Evolutionary conservation across 768 basidiomycete genomes (phyloP).

Genomic region (Tephrocybe sp.): DNA sequence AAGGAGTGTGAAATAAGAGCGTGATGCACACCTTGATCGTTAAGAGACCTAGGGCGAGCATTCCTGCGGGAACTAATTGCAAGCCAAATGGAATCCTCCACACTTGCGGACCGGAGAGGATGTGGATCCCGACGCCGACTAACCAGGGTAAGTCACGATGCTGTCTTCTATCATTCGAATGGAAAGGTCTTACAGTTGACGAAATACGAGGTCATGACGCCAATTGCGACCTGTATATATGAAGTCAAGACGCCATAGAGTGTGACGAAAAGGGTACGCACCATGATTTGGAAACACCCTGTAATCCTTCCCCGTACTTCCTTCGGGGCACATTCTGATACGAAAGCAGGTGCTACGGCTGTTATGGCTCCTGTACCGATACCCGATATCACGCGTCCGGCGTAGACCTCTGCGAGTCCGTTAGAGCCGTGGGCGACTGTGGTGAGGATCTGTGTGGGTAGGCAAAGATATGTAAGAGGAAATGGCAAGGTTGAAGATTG

Average conservation of each 20-base stretch:
- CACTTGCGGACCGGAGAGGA: slow-evolving; percentile 42
- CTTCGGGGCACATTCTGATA: slow-evolving; percentile 86
- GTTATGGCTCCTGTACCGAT: slow-evolving; percentile 81
- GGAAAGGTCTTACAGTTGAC: slow-evolving; percentile 56
- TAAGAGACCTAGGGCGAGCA: slow-evolving; percentile 64
- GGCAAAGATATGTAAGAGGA: no score
- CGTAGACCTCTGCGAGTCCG: slow-evolving; percentile 74
- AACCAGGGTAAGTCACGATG: not conserved
- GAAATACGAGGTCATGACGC: slow-evolving; percentile 85
- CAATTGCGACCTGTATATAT: slow-evolving; percentile 52
- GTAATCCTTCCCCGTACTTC: slow-evolving; percentile 83
- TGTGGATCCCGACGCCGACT: slow-evolving; percentile 63
- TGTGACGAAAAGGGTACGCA: slow-evolving; percentile 16
- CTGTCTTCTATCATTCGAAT: no score
- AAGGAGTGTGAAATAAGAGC: no score
- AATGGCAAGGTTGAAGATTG: no score
- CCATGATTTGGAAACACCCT: slow-evolving; percentile 85
- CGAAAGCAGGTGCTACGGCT: slow-evolving; percentile 79
- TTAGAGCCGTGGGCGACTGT: slow-evolving; percentile 58
- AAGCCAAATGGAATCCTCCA: slow-evolving; percentile 79
- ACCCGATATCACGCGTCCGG: slow-evolving; percentile 80
- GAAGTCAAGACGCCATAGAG: no score
- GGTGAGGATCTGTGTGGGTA: slow-evolving; percentile 80
- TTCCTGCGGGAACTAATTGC: slow-evolving; percentile 75
- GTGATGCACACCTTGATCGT: slow-evolving; percentile 51